Evolutionary conservation across 164 flowering plant genomes (phyloP), one percentile per base, ranked within the genome.

Genomic region (Akebia trifoliata): DNA sequence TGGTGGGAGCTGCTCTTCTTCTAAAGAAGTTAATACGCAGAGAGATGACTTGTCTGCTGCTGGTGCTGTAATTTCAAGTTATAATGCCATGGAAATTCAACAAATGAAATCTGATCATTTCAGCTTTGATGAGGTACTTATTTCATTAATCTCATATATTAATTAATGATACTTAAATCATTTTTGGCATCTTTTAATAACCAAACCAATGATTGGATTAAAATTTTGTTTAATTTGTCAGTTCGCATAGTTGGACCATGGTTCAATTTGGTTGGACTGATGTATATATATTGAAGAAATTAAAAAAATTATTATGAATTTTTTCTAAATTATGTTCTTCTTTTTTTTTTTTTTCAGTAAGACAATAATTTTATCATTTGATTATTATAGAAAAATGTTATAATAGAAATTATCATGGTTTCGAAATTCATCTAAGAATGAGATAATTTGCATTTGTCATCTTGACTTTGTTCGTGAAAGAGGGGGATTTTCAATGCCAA

Each of bases 71-170:
- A 62, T 83, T 2, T 66, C 97, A 15, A 66, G 71, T 67, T 83
- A 66, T 55, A 44, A 39, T 55, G 57, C 72, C 50, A 63, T 85
- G 60, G 95, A 84, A 39, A 76, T 91, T 52, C 96, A 86, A 21
- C 94, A 84, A 36, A 57, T 86, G 64, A 87, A 86, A 70, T 57
- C 83, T 50, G 89, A 82, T 42, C 83, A 85, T 59, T 85, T 81
- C 61, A 73, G 91, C 68, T 85, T 80, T 46, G 85, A 84, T 45
- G 83, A 81, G 85, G 86, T 81, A 78, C 14, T 18, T 56, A 42
- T 30, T 0, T 30, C 4, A 26, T 1, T n/a, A 8, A 34, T 34
- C 36, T 9, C 4, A 50, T 21, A 8, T 20, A 20, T 20, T 45
- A 8, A 45, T 11, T 4, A 34, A 46, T 46, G 17, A 14, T 37